Evolutionary conservation across 805 yeast genomes (phyloP).

Genomic region (Myxozyma kluyveri): DNA sequence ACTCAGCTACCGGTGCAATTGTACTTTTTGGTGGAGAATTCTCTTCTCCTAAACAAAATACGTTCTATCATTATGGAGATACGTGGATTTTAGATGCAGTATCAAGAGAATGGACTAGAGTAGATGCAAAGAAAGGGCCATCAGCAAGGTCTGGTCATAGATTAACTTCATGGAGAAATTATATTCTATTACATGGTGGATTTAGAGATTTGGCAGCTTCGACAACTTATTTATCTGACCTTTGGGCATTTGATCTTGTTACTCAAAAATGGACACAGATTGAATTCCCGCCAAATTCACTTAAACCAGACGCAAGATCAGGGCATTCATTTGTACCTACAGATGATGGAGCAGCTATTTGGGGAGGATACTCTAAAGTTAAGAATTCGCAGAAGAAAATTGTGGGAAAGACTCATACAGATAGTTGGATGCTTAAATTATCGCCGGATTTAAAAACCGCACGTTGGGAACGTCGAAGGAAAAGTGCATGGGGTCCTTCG

Average conservation of each 20-base stretch:
- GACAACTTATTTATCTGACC: slow-evolving; percentile 77
- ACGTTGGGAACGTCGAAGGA: slow-evolving; percentile 85
- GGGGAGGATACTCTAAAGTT: slow-evolving; percentile 93
- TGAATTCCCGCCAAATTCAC: slow-evolving; percentile 77
- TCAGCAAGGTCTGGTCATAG: slow-evolving; percentile 90
- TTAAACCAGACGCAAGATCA: slow-evolving; percentile 85
- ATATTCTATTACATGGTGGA: slow-evolving; percentile 82
- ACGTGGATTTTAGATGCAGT: slow-evolving; percentile 89
- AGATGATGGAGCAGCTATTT: slow-evolving; percentile 75
- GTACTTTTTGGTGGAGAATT: slow-evolving; percentile 95
- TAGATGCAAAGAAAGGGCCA: slow-evolving; percentile 69
- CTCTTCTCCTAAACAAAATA: slow-evolving; percentile 91
- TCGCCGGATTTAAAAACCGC: slow-evolving; percentile 72
- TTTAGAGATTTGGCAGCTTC: slow-evolving; percentile 84
- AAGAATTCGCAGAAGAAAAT: slow-evolving; percentile 81
- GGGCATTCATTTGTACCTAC: slow-evolving; percentile 85
- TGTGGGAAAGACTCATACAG: slow-evolving; percentile 84
- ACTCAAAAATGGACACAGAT: slow-evolving; percentile 88
- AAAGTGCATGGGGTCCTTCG: slow-evolving; percentile 86
- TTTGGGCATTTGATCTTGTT: slow-evolving; percentile 90
- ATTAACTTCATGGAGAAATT: slow-evolving; percentile 88
- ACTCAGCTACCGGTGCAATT: slow-evolving; percentile 76
- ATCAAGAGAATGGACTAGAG: slow-evolving; percentile 84
- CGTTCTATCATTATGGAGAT: slow-evolving; percentile 94
- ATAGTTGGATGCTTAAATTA: slow-evolving; percentile 85